These are phyloP conservation scores for Lolium rigidum DNA, from an alignment of 176 grass and related monocot genomes.

Conservation along the genomic window DNA sequence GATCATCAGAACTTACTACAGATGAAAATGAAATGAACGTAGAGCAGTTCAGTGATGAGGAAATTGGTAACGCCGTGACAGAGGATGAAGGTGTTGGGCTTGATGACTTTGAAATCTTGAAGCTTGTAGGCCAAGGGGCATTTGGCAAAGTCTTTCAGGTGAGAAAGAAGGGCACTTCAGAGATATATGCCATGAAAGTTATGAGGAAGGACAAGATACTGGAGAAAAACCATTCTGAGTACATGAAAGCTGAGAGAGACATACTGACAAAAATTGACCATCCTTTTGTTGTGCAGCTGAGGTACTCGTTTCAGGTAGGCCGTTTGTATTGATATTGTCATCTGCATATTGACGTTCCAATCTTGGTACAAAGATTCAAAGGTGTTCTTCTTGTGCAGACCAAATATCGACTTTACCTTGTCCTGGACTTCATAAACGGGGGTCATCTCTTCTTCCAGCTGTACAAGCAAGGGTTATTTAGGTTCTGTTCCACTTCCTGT, in stretches of 20 bases:
- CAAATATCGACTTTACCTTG: conserved; percentile 90
- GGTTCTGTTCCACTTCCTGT: conserved; percentile 47
- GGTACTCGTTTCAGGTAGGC: conserved; percentile 94
- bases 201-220: conserved; percentile 97
- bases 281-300: conserved; percentile 93
- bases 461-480: conserved; percentile 93
- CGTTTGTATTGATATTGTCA: not conserved
- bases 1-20: conserved; percentile 48
- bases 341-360: conserved; percentile 33
- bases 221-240: conserved; percentile 91
- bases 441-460: conserved; percentile 99
- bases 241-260: conserved; percentile 97
- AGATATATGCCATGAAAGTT: conserved; percentile 99
- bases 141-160: conserved; percentile 99
- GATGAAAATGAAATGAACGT: conserved; percentile 48
- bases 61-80: conserved; percentile 30
- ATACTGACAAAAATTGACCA: conserved; percentile 97
- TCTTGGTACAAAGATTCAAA: conserved; percentile 25
- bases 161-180: conserved; percentile 85
- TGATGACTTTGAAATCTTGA: conserved; percentile 93
- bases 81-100: conserved; percentile 68
- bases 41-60: conserved; percentile 61
- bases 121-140: conserved; percentile 92
- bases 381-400: conserved; percentile 63
- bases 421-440: conserved; percentile 94